Conservation (phyloP, 2,329 filamentous ascomycete species). For the Berkeleyomyces rouxiae region DNA sequence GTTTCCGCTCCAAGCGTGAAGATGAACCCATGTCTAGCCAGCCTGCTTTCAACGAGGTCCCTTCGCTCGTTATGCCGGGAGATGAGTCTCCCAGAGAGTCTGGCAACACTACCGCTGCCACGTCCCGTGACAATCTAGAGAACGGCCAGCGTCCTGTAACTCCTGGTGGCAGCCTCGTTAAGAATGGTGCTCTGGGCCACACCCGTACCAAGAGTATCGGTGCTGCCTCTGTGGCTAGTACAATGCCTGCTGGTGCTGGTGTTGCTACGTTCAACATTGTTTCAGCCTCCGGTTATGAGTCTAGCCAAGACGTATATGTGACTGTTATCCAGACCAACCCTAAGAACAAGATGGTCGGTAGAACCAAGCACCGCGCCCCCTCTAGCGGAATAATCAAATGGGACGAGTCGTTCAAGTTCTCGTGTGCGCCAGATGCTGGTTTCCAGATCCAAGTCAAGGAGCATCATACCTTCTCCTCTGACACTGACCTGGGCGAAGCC, state of each 20-base stretch:
- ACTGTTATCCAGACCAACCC: conserved; percentile 48
- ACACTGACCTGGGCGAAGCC: conserved; percentile 69
- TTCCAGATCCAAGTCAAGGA: conserved; percentile 79
- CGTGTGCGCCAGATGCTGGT: conserved; percentile 63
- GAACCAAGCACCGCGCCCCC: conserved; percentile 80
- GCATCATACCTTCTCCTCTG: conserved; percentile 68
- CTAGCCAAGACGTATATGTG: conserved; percentile 64
- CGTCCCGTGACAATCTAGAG: conserved; percentile 20
- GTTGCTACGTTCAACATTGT: conserved; percentile 67
- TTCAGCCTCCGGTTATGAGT: conserved; percentile 60
- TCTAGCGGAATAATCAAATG: conserved; percentile 48
- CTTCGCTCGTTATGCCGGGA: conserved; percentile 21
- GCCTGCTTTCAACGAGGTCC: conserved; percentile 26
- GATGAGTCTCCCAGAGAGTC: conserved; percentile 14
- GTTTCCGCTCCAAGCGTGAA: conserved; percentile 58
- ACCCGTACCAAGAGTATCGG: conserved; percentile 41
- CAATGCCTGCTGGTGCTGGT: conserved; percentile 48
- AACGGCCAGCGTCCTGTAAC: conserved; percentile 13
- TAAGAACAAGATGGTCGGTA: conserved; percentile 68
- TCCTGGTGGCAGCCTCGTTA: conserved; percentile 16
- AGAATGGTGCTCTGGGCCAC: conserved; percentile 24
- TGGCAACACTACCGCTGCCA: conserved; percentile 15
- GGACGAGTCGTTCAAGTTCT: conserved; percentile 63
- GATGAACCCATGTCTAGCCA: conserved; percentile 31
- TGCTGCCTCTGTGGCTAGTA: conserved; percentile 50